These are phyloP conservation scores for Heliosperma pusillum DNA, from an alignment of 148 eudicot species.

Conservation along the genomic window DNA sequence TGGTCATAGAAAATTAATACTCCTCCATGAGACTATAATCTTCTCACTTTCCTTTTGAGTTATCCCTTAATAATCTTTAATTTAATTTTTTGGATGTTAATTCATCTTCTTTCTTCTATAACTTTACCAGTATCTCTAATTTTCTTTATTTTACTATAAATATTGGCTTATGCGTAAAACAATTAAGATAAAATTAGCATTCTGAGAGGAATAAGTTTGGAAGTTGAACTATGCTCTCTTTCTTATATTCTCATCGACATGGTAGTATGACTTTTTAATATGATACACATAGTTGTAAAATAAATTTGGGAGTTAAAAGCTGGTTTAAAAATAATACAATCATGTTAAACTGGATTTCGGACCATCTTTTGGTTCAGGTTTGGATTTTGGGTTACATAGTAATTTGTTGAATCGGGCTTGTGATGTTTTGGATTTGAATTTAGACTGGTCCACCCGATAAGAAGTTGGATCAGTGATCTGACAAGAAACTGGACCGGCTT, in stretches of 20 bases:
- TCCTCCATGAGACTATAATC: not conserved
- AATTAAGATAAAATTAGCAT: not conserved
- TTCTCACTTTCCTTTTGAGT: not conserved
- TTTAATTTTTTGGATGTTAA: not conserved
- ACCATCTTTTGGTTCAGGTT: too few relatives aligned
- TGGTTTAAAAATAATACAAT: not conserved
- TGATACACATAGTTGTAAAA: not conserved
- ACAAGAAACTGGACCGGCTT: not conserved
- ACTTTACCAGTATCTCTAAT: not conserved
- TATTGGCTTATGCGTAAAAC: not conserved
- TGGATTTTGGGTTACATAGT: not conserved
- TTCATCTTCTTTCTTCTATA: not conserved
- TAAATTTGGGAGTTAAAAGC: not conserved
- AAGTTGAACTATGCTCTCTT: not conserved
- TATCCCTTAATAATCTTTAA: not conserved
- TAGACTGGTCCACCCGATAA: not conserved
- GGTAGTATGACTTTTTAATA: not conserved
- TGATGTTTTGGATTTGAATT: not conserved
- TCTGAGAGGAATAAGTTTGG: not conserved
- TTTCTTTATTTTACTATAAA: not conserved
- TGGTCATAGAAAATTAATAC: not conserved
- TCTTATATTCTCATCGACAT: not conserved
- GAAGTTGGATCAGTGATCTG: not conserved
- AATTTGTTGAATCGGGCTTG: not conserved
- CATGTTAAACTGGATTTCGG: not conserved